Conservation (phyloP, 2,329 filamentous ascomycete genomes). For the Fusarium brevicatenulatum region DNA sequence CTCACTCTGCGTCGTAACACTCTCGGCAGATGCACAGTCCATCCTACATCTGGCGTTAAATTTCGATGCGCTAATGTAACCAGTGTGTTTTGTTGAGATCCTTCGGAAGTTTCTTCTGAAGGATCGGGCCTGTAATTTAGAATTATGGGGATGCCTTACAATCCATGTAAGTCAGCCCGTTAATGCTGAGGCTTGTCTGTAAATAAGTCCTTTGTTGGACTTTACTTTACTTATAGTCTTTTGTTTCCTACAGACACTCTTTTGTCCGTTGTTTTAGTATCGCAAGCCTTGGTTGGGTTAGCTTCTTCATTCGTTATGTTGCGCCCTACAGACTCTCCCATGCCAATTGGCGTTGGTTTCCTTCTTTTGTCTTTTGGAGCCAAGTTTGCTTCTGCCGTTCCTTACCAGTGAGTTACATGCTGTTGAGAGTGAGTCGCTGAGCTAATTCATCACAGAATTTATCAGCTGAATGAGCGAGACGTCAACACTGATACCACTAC, state of each 20-base stretch:
- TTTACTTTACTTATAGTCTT: slow-evolving; percentile 23
- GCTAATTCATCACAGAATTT: background rate
- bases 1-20: background rate
- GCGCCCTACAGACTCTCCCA: slow-evolving; percentile 15
- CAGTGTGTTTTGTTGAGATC: background rate
- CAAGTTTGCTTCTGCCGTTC: slow-evolving; percentile 12
- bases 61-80: background rate
- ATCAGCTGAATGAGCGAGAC: background rate
- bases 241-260: background rate
- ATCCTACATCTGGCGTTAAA: background rate
- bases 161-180: background rate
- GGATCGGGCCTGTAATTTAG: slow-evolving; percentile 1
- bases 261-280: background rate
- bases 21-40: background rate
- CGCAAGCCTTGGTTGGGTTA: slow-evolving; percentile 1
- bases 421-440: no score
- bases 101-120: background rate
- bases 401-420: background rate
- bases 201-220: background rate
- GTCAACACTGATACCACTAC: slow-evolving; percentile 1
- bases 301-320: slow-evolving; percentile 28
- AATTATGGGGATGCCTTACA: background rate
- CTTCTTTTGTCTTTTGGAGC: slow-evolving; percentile 18
- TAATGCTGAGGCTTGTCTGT: background rate
- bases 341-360: slow-evolving; percentile 13